These are phyloP conservation scores for Pholiota conissans DNA, from an alignment of 768 basidiomycete genomes.

Conservation along the genomic window DNA sequence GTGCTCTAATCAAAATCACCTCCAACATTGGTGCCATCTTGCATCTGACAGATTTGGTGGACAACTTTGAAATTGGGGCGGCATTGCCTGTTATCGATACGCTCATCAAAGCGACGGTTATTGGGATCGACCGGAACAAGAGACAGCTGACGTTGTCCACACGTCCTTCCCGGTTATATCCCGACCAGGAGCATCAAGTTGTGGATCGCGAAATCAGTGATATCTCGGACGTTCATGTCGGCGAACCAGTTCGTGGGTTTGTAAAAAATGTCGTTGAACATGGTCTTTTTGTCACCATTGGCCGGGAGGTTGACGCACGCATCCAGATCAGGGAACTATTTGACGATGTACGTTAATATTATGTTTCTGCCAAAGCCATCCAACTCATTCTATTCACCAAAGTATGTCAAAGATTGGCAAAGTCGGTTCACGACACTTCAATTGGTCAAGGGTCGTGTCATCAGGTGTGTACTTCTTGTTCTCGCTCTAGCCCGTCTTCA, in stretches of 20 bases:
- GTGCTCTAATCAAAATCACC: conserved; percentile 77
- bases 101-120: conserved; percentile 68
- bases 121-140: conserved; percentile 65
- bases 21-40: conserved; percentile 71
- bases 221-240: conserved; percentile 64
- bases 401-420: conserved; percentile 98
- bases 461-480: conserved; percentile 49
- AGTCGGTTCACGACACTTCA: conserved; percentile 75
- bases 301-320: conserved; percentile 81
- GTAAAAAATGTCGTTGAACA: conserved; percentile 85
- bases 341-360: conserved; percentile 60
- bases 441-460: conserved; percentile 82
- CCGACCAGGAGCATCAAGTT: conserved; percentile 46
- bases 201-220: conserved; percentile 69
- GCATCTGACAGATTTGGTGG: conserved; percentile 79
- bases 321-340: conserved; percentile 94
- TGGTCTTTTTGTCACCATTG: conserved; percentile 88
- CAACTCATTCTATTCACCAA: conserved; percentile 4
- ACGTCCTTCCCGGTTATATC: conserved; percentile 67
- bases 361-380: background rate
- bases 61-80: conserved; percentile 67
- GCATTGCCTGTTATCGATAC: conserved; percentile 61
- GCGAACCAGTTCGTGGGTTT: conserved; percentile 82
- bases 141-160: conserved; percentile 80
- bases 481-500: background rate